phyloP scores from a whole-genome alignment of 2,329 filamentous ascomycete species.

The Pseudogymnoascus sp. region DNA sequence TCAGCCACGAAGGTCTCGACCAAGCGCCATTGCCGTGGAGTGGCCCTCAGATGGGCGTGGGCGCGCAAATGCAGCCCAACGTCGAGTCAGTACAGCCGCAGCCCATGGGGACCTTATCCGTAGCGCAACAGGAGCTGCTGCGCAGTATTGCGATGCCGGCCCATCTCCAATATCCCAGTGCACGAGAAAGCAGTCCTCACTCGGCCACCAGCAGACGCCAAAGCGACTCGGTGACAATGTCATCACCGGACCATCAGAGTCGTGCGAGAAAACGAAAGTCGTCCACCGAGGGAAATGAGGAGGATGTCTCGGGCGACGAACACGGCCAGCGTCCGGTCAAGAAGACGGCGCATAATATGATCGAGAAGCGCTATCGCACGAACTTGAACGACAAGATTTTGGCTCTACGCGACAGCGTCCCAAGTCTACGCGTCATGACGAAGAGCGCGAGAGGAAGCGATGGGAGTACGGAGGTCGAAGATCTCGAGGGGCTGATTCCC shows the following conservation, averaged over 20 bases:
- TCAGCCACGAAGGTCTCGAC: constrained; percentile 25
- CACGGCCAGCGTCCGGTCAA: constrained; percentile 57
- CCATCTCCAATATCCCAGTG: constrained; percentile 46
- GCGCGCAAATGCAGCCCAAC: constrained; percentile 16
- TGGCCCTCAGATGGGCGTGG: constrained; percentile 20
- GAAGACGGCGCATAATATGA: constrained; percentile 97
- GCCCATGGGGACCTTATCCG: constrained; percentile 40
- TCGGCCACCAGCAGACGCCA: constrained; percentile 44
- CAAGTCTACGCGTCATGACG: constrained; percentile 77
- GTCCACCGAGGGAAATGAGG: constrained; percentile 48
- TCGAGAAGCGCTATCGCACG: constrained; percentile 92
- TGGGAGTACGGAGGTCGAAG: constrained; percentile 67
- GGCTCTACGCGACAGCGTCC: constrained; percentile 83
- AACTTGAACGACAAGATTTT: constrained; percentile 98
- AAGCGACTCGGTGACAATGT: constrained; percentile 35
- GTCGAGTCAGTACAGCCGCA: constrained; percentile 16
- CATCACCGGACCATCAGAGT: constrained; percentile 54
- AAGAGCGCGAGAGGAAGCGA: constrained; percentile 64
- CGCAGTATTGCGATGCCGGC: constrained; percentile 59
- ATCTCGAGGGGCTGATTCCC: constrained; percentile 72
- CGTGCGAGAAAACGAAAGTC: constrained; percentile 62
- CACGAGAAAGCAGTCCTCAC: constrained; percentile 43
- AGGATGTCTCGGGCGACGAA: constrained; percentile 53
- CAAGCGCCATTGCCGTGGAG: constrained; percentile 29
- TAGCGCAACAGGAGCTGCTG: constrained; percentile 53